Conservation (phyloP, 2,329 filamentous ascomycete genomes). For the Piedraia hortae region DNA sequence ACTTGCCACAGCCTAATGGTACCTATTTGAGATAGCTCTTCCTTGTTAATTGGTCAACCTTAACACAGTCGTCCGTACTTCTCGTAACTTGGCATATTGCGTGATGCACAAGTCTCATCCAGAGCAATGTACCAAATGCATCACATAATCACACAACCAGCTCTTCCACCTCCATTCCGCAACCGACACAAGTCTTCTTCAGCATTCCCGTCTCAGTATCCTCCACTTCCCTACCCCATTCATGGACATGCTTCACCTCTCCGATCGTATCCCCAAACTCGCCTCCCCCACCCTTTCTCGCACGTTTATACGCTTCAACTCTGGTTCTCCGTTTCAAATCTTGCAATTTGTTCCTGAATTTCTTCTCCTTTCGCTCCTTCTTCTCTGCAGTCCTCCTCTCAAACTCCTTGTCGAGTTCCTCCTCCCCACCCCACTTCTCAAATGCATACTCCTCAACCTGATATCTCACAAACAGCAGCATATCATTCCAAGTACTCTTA, state of each 20-base stretch:
- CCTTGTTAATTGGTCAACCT: too few relatives aligned
- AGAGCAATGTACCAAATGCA: too few relatives aligned
- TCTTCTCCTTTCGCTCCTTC: conserved; percentile 65
- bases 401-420: conserved; percentile 70
- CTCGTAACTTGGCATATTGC: too few relatives aligned
- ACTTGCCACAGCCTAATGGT: too few relatives aligned
- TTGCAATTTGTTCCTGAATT: conserved; percentile 68
- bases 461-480: conserved; percentile 87
- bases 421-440: conserved; percentile 69
- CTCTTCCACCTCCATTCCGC: conserved; percentile 41
- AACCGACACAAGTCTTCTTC: conserved; percentile 44
- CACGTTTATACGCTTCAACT: conserved; percentile 64
- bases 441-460: conserved; percentile 92
- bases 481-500: conserved; percentile 89
- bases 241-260: conserved; percentile 56
- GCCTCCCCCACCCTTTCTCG: conserved; percentile 25
- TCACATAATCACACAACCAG: conserved; percentile 30
- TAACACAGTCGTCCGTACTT: too few relatives aligned
- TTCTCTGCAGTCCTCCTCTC: conserved; percentile 50
- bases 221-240: conserved; percentile 39
- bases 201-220: conserved; percentile 41
- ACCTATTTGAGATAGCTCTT: too few relatives aligned
- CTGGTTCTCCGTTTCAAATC: conserved; percentile 83
- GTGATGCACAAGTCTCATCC: too few relatives aligned
- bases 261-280: conserved; percentile 50